phyloP scores from a whole-genome alignment of 306 rosid genomes.

The Casuarina glauca region DNA sequence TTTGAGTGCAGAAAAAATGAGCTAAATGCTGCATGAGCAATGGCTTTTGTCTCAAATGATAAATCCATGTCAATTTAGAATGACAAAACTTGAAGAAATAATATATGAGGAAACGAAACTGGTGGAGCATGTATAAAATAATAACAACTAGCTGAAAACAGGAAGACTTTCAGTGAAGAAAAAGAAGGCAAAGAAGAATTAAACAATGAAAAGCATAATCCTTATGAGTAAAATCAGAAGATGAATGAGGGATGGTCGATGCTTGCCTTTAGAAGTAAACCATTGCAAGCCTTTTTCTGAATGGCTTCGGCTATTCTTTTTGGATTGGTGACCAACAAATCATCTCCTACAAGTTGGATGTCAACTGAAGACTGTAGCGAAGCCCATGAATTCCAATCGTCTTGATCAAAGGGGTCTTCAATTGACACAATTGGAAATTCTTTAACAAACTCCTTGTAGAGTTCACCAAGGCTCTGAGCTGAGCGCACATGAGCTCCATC shows the following conservation, averaged over 20 bases:
- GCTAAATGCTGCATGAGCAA: conserved; percentile 20
- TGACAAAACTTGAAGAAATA: background rate
- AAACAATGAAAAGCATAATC: background rate
- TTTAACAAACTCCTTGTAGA: conserved; percentile 73
- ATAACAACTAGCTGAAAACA: background rate
- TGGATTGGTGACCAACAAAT: conserved; percentile 94
- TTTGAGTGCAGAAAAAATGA: background rate
- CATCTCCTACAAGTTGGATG: conserved; percentile 96
- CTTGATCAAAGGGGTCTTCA: conserved; percentile 99
- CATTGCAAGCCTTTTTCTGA: conserved; percentile 92
- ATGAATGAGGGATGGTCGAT: background rate
- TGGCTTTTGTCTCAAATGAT: background rate
- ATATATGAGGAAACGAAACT: background rate
- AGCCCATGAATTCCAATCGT: conserved; percentile 97
- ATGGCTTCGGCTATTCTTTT: conserved; percentile 85
- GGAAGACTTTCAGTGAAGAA: background rate
- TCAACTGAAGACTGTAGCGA: conserved; percentile 84
- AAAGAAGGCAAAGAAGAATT: background rate
- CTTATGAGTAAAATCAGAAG: background rate
- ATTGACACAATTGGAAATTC: conserved; percentile 96
- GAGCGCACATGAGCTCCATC: conserved; percentile 84
- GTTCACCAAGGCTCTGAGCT: conserved; percentile 71
- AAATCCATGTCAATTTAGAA: background rate
- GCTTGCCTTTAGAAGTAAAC: conserved; percentile 84
- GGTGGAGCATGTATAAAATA: background rate